phyloP scores from a whole-genome alignment of 352 stramenopile genomes.

The Pythium dissimile region DNA sequence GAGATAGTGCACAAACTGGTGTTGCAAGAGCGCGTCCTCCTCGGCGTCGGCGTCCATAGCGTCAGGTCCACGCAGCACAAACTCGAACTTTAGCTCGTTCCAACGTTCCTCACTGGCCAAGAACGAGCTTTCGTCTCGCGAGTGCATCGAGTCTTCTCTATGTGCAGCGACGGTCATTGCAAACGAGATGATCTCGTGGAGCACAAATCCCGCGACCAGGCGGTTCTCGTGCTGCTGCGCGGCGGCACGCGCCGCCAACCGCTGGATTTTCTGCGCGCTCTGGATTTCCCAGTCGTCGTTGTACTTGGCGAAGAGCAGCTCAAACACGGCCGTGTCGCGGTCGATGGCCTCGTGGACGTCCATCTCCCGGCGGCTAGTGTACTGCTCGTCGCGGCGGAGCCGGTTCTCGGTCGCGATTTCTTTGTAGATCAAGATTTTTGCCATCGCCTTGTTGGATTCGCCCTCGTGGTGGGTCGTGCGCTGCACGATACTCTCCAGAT shows the following conservation, averaged over 20 bases:
- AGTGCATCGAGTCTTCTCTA: conserved; percentile 44
- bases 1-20: conserved; percentile 50
- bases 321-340: conserved; percentile 48
- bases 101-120: conserved; percentile 36
- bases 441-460: conserved; percentile 32
- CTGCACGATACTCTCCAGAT: conserved; percentile 41
- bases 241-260: conserved; percentile 29
- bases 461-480: conserved; percentile 48
- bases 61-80: conserved; percentile 16
- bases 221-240: conserved; percentile 39
- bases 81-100: conserved; percentile 52
- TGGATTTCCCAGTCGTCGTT: conserved; percentile 61
- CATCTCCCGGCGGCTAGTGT: conserved; percentile 42
- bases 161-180: conserved; percentile 44
- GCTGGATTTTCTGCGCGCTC: conserved; percentile 27
- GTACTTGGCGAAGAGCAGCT: conserved; percentile 54
- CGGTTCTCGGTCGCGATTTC: conserved; percentile 63
- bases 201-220: conserved; percentile 34
- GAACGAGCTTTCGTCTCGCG: conserved; percentile 34
- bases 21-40: conserved; percentile 6
- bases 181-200: conserved; percentile 59
- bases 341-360: conserved; percentile 44
- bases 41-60: not conserved
- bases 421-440: conserved; percentile 65
- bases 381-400: conserved; percentile 37